A percentile compares a stretch with the other conserved stretches of the same genome.
Evolutionary conservation across 371 early-diverging fungal species (phyloP).

Genomic region (Saksenaea oblongispora): DNA sequence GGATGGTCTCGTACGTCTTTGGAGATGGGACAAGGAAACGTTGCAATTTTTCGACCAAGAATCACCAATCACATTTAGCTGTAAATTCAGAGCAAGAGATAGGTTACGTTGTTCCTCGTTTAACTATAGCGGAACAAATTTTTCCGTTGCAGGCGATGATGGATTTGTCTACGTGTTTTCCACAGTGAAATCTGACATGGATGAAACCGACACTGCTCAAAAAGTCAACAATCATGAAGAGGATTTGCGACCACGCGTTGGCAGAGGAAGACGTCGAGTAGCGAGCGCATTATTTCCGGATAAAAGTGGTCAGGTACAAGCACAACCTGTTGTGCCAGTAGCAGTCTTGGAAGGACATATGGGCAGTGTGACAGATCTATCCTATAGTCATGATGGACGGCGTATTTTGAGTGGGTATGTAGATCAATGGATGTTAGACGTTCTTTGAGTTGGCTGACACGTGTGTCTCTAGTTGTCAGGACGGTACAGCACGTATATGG

Average conservation of each 20-base stretch:
- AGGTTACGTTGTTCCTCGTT: constrained; percentile 69
- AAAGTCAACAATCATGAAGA: neutral
- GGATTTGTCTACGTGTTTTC: constrained; percentile 78
- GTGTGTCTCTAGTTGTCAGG: constrained; percentile 37
- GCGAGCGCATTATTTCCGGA: constrained; percentile 43
- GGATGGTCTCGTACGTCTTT: constrained; percentile 78
- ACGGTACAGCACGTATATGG: constrained; percentile 59
- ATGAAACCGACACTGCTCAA: neutral
- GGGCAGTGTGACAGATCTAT: constrained; percentile 74
- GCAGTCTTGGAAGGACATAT: constrained; percentile 75
- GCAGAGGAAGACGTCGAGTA: constrained; percentile 28
- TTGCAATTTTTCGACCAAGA: constrained; percentile 53
- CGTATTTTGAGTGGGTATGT: constrained; percentile 72
- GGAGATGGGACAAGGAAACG: constrained; percentile 68
- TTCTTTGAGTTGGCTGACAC: neutral
- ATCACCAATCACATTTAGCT: constrained; percentile 65
- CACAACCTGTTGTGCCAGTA: constrained; percentile 59
- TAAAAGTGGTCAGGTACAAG: constrained; percentile 37
- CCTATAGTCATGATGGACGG: constrained; percentile 74
- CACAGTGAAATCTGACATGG: constrained; percentile 33
- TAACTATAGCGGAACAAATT: constrained; percentile 78
- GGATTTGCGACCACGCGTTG: constrained; percentile 10
- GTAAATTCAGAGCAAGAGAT: constrained; percentile 64
- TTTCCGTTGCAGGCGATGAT: constrained; percentile 81
- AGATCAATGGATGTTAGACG: neutral